A percentile compares a stretch with the other conserved stretches of the same genome.
These are phyloP conservation scores for Sphagnurus paluster DNA, from an alignment of 1,284 basidiomycete species.

Conservation along the genomic window DNA sequence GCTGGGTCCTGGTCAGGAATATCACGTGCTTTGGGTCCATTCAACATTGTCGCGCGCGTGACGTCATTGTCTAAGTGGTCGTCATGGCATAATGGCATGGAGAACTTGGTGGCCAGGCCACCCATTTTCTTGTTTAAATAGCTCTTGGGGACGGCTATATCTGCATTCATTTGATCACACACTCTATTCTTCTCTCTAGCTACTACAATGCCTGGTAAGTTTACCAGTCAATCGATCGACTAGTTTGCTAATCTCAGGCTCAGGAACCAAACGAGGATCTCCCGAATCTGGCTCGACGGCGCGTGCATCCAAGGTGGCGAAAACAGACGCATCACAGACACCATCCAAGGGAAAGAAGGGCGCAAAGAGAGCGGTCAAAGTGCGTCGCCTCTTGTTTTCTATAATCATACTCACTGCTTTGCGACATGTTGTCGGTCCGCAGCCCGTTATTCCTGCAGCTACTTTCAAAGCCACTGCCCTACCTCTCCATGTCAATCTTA, in stretches of 20 bases:
- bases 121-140: constrained; percentile 12
- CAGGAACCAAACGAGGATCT: constrained; percentile 30
- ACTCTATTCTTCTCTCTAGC: neutral
- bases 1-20: no score
- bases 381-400: constrained; percentile 7
- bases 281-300: constrained; percentile 19
- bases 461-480: constrained; percentile 65
- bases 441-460: constrained; percentile 48
- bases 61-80: constrained; percentile 20
- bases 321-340: constrained; percentile 18
- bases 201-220: constrained; percentile 17
- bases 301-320: constrained; percentile 26
- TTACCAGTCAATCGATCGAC: neutral
- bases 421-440: constrained; percentile 1
- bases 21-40: no score
- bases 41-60: no score
- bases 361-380: constrained; percentile 18
- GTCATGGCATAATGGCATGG: no score
- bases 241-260: neutral
- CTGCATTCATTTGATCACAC: neutral
- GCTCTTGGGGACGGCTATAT: neutral
- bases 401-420: constrained; percentile 11
- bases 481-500: constrained; percentile 67
- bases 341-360: constrained; percentile 18
- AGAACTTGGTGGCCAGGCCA: no score